Evolutionary conservation across 495 filamentous ascomycete species (phyloP), one percentile per base, ranked within the genome.

Genomic region (Schizothecium vesticola): DNA sequence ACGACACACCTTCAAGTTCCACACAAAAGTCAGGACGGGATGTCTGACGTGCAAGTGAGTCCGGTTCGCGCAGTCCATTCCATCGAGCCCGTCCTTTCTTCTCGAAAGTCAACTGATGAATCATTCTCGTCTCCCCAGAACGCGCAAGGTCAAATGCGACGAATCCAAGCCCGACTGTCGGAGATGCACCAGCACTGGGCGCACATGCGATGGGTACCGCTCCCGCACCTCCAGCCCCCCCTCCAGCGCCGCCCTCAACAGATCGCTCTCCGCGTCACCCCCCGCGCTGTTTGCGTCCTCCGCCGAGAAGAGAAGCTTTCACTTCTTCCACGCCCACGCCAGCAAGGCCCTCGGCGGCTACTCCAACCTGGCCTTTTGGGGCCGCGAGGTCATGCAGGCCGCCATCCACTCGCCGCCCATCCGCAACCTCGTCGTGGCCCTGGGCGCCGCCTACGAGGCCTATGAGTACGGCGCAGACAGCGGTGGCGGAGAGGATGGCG

Each of bases 91-190:
- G 6, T 9, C 16, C 56, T 85, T 3, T 25, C 10, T 26, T 3
- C 11, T 29, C 24, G 25, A 26, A 4, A 25, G 31, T 21, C 19
- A 25, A 21, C 59, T 19, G 59, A 60, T 24, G 23, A 33, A 28
- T 13, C 26, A 19, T 21, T 13, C 12, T 26, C n/a, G n/a, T n/a
- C 28, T 8, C 3, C 2, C 24, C 59, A 86, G 84, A 65, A 74
- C 81, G n/a, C 80, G 85, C 10, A 80, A 78, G 58, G 79, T 87
- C 8, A 86, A 86, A 73, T 87, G 84, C 61, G 85, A 85, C 59
- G 83, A 87, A 67, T 77, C 72, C 13, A 85, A 81, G 57, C 85
- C 85, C 0, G 62, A 56, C 7, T 87, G 85, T 68, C 68, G 67
- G 19, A 80, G 82, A 9, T 87, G 85, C 68, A 73, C 75, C 9